These are phyloP conservation scores for Xylaria polymorpha DNA, from an alignment of 2,329 filamentous ascomycete species.

Conservation along the genomic window DNA sequence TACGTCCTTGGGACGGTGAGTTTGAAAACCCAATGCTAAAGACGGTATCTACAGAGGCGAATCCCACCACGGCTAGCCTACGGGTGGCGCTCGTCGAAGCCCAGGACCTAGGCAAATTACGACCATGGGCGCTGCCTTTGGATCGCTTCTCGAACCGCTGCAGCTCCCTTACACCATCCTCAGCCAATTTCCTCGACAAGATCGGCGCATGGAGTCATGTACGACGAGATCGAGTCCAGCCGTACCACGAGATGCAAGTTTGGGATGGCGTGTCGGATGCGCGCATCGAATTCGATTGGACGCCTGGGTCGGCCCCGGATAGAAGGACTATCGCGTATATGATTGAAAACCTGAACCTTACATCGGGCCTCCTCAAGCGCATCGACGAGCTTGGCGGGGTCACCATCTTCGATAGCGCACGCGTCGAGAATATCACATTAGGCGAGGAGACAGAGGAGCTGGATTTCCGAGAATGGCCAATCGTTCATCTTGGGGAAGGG, in stretches of 20 bases:
- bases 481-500: constrained; percentile 78
- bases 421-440: constrained; percentile 81
- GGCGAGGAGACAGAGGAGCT: constrained; percentile 75
- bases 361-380: constrained; percentile 77
- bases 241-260: constrained; percentile 96
- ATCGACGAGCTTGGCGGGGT: constrained; percentile 76
- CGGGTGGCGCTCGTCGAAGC: constrained; percentile 90
- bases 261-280: constrained; percentile 95
- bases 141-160: constrained; percentile 90
- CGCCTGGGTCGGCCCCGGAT: constrained; percentile 52
- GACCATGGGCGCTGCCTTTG: constrained; percentile 72
- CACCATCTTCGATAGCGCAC: constrained; percentile 79
- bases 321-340: constrained; percentile 87
- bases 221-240: constrained; percentile 77
- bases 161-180: constrained; percentile 91
- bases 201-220: constrained; percentile 90
- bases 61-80: constrained; percentile 78
- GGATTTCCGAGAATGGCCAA: constrained; percentile 88
- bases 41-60: constrained; percentile 68
- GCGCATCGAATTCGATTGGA: constrained; percentile 89
- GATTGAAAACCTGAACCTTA: constrained; percentile 93
- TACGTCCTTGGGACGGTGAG: constrained; percentile 54
- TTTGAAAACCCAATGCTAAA: constrained; percentile 26
- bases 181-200: constrained; percentile 81
- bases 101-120: constrained; percentile 80